Evolutionary conservation across 805 yeast species (phyloP), one percentile per base, ranked within the genome.

Genomic region (Monosporozyma solicola): DNA sequence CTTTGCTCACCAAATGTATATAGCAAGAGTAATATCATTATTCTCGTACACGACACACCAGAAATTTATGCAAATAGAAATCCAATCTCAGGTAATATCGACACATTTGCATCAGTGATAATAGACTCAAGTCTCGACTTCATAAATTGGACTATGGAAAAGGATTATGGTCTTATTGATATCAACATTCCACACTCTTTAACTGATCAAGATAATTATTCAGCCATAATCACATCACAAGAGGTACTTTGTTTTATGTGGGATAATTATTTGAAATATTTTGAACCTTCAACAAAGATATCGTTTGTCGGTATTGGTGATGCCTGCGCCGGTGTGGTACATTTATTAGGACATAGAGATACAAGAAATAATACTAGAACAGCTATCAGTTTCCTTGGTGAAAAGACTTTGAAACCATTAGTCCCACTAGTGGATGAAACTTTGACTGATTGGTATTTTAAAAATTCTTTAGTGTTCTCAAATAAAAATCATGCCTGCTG

Each of bases 261-360:
- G 97, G 98, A 92, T 66, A 87, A 90, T 65, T 89, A 87, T 63
- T 71, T 94, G 51, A 82, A 85, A 55, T 87, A 84, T 64, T 87
- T 90, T 59, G 63, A 65, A 41, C 78, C 79, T 51, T 80, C 87
- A 46, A 73, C 80, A 47, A 87, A 86, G 58, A 66, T 94, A 33
- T 83, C 87, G 0, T 82, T 92, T 64, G 77, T 91, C 41, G 97
- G 97, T 7, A 79, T 85, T 58, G 99, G 99, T 41, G 95, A 89
- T 53, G 83, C 97, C 0, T 86, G 87, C 62, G 84, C 87, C 46
- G 88, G 96, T 2, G 78, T 91, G 47, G 91, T 92, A 1, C 94
- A 91, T 68, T 72, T 92, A 25, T 79, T 86, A 53, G 97, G 96
- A 4, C 96, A 92, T 64, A 76, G 97, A 54, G 83, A 80, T 41